These are phyloP conservation scores for Zalerion maritima DNA, from an alignment of 495 filamentous ascomycete genomes.

Conservation along the genomic window DNA sequence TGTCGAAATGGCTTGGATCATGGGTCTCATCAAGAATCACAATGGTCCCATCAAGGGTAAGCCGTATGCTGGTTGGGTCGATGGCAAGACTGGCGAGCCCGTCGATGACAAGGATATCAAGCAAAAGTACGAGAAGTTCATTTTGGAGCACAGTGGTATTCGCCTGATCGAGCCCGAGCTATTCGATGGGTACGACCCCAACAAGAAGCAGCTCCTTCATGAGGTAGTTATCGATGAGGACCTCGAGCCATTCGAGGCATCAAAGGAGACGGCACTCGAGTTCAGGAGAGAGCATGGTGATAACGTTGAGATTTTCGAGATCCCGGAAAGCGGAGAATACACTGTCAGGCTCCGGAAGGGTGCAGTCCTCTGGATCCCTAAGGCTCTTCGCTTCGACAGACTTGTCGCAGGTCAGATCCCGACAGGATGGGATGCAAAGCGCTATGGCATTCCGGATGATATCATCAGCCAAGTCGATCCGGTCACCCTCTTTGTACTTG, in stretches of 20 bases:
- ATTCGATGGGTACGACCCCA: conserved; percentile 94
- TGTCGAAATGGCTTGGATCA: conserved; percentile 99
- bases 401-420: conserved; percentile 94
- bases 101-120: conserved; percentile 98
- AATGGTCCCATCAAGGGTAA: conserved; percentile 97
- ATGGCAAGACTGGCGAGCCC: conserved; percentile 82
- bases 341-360: conserved; percentile 90
- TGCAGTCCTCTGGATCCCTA: conserved; percentile 84
- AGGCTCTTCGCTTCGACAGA: conserved; percentile 92
- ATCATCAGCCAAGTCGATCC: conserved; percentile 97
- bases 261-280: conserved; percentile 92
- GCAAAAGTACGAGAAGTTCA: conserved; percentile 86
- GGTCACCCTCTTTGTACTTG: conserved; percentile 85
- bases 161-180: conserved; percentile 95
- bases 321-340: conserved; percentile 88
- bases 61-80: conserved; percentile 94
- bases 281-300: conserved; percentile 95
- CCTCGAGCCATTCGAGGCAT: conserved; percentile 90
- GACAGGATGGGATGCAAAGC: conserved; percentile 89
- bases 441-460: conserved; percentile 91
- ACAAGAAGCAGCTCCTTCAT: conserved; percentile 95
- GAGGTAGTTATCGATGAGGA: conserved; percentile 96
- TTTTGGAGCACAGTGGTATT: conserved; percentile 93
- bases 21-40: conserved; percentile 97
- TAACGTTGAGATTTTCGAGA: conserved; percentile 93